Conservation (phyloP, 495 filamentous ascomycete genomes). For the Aspergillus sclerotioniger region DNA sequence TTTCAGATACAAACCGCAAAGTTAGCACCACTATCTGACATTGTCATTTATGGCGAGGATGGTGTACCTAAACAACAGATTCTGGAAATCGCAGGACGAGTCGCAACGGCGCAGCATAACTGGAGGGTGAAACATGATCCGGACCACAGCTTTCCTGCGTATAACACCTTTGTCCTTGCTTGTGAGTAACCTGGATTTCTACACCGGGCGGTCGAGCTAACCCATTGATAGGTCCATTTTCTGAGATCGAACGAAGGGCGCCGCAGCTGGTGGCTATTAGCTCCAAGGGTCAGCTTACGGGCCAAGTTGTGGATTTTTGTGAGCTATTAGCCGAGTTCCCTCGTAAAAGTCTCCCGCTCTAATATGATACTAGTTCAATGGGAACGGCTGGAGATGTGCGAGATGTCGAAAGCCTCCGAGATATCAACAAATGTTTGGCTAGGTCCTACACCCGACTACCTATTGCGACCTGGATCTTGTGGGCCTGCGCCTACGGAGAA, state of each 20-base stretch:
- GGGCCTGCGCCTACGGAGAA: conserved; percentile 29
- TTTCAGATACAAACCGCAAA: conserved; percentile 97
- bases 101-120: conserved; percentile 71
- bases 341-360: conserved; percentile 6
- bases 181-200: conserved; percentile 44
- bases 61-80: conserved; percentile 52
- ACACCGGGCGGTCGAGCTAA: conserved; percentile 14
- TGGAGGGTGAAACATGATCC: conserved; percentile 66
- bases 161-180: conserved; percentile 80
- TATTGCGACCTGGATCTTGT: conserved; percentile 24
- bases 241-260: conserved; percentile 69
- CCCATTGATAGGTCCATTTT: conserved; percentile 58
- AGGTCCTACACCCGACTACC: conserved; percentile 78
- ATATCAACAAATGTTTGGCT: conserved; percentile 88
- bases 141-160: conserved; percentile 56
- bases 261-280: conserved; percentile 71
- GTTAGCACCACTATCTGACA: conserved; percentile 81
- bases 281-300: conserved; percentile 68
- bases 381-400: conserved; percentile 88
- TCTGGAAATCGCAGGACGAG: conserved; percentile 63
- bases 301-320: conserved; percentile 85
- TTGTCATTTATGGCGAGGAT: conserved; percentile 85
- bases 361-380: conserved; percentile 59
- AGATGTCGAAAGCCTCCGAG: conserved; percentile 86
- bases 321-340: conserved; percentile 26